phyloP scores from a whole-genome alignment of 495 filamentous ascomycete species.

The Trichoderma gamsii region DNA sequence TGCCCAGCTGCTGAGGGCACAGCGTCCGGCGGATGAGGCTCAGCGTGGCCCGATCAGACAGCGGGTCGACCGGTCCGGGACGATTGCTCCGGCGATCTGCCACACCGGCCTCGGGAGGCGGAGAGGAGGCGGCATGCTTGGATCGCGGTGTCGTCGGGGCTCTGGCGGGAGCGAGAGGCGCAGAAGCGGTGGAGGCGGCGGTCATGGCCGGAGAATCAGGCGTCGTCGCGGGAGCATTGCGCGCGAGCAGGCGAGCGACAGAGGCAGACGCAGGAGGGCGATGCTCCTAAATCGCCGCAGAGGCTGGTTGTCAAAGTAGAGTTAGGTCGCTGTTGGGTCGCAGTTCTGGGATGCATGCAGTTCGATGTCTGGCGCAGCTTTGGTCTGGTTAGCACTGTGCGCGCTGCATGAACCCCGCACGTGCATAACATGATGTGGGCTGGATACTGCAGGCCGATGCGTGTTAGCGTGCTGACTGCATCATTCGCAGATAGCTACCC shows the following conservation, averaged over 20 bases:
- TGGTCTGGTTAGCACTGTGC: background rate
- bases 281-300: background rate
- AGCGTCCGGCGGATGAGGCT: constrained; percentile 47
- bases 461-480: background rate
- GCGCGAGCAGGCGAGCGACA: background rate
- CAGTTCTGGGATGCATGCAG: constrained; percentile 7
- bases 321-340: constrained; percentile 11
- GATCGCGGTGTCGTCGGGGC: constrained; percentile 17
- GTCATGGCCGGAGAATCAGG: constrained; percentile 20
- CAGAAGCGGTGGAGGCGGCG: constrained; percentile 21
- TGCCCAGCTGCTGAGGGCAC: constrained; percentile 41
- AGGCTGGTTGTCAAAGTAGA: background rate
- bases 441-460: background rate
- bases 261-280: background rate
- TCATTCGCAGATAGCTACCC: no score
- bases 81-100: constrained; percentile 5
- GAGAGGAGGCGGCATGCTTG: background rate
- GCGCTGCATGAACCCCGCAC: background rate
- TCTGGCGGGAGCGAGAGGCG: background rate
- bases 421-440: background rate
- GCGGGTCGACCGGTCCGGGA: constrained; percentile 31
- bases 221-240: constrained; percentile 6
- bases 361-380: background rate
- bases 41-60: constrained; percentile 47
- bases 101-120: constrained; percentile 8